phyloP scores from a whole-genome alignment of 768 basidiomycete species.

The Kockovaella imperatae region DNA sequence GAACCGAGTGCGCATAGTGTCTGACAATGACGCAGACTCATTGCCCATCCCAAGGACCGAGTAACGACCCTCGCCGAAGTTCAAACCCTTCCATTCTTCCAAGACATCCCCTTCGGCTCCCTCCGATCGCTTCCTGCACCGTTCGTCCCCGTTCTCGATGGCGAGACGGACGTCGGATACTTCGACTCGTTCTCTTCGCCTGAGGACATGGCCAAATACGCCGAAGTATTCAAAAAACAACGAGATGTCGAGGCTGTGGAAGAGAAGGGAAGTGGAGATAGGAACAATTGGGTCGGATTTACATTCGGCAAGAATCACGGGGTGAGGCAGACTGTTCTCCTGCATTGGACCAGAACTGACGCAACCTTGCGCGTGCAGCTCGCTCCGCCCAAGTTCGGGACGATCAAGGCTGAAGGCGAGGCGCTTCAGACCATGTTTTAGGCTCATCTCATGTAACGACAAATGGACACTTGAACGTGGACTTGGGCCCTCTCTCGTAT shows the following conservation, averaged over 20 bases:
- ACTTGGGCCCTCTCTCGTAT: neutral
- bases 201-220: constrained; percentile 98
- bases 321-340: constrained; percentile 2
- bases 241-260: constrained; percentile 81
- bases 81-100: constrained; percentile 74
- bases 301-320: constrained; percentile 44
- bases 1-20: neutral
- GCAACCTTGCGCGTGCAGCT: constrained; percentile 11
- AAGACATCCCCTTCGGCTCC: constrained; percentile 63
- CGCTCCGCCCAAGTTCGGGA: constrained; percentile 11
- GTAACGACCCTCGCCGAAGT: constrained; percentile 68
- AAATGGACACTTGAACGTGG: neutral
- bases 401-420: constrained; percentile 43
- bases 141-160: constrained; percentile 88
- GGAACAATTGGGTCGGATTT: constrained; percentile 46
- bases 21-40: constrained; percentile 49
- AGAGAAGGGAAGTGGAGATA: constrained; percentile 57
- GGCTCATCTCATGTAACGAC: too few species aligned
- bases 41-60: constrained; percentile 75
- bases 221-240: constrained; percentile 96
- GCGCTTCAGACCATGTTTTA: constrained; percentile 46
- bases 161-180: constrained; percentile 79
- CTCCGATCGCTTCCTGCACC: constrained; percentile 71
- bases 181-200: constrained; percentile 51
- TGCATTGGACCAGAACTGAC: constrained; percentile 1